Evolutionary conservation across 208 protist species (phyloP).

Genomic region (Leishmania tropica): DNA sequence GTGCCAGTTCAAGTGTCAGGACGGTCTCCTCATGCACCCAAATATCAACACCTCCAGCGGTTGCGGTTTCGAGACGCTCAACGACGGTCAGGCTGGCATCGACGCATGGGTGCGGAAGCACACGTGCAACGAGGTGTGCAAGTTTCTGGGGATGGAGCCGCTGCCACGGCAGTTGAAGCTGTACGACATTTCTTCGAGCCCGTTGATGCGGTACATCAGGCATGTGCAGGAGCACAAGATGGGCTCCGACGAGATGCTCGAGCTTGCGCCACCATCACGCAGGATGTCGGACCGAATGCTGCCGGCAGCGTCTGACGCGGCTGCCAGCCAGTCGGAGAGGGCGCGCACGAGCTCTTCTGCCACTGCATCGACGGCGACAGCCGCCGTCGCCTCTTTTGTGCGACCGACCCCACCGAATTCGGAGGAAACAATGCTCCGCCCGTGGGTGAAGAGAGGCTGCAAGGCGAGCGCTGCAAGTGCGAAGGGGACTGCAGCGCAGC

Average conservation of each 20-base stretch:
- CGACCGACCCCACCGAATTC: not conserved
- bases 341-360: not conserved
- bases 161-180: constrained; percentile 24
- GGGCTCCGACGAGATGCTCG: constrained; percentile 7
- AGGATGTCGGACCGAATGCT: not conserved
- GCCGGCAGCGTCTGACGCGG: not conserved
- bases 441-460: not conserved
- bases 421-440: constrained; percentile 8
- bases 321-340: not conserved
- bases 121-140: constrained; percentile 36
- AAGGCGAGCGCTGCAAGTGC: not conserved
- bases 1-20: constrained; percentile 39
- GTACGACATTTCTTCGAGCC: constrained; percentile 27
- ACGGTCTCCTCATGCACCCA: constrained; percentile 42
- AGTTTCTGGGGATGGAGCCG: constrained; percentile 17
- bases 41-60: constrained; percentile 38
- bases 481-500: not conserved
- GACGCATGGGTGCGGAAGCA: constrained; percentile 31
- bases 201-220: constrained; percentile 27
- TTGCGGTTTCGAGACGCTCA: constrained; percentile 40
- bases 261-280: not conserved
- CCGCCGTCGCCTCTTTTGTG: not conserved
- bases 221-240: constrained; percentile 25
- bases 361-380: not conserved
- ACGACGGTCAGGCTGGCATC: constrained; percentile 39